Evolutionary conservation across 345 rosid genomes (phyloP).

Genomic region (Psidium friedrichsthalianum): DNA sequence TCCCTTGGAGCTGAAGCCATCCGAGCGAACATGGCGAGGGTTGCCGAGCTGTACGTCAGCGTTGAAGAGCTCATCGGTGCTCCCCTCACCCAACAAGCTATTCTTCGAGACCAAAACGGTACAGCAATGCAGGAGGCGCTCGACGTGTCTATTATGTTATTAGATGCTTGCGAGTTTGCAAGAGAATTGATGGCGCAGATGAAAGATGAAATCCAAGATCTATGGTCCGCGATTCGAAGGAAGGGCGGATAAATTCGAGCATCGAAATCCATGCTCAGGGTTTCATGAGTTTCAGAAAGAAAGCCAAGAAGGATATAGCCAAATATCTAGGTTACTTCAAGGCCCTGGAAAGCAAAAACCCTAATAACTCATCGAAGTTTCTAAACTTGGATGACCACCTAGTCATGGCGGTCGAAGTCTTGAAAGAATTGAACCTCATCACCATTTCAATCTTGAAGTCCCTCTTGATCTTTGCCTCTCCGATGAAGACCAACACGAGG

Average conservation of each 20-base stretch:
- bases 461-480: conserved; percentile 29
- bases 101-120: conserved; percentile 6
- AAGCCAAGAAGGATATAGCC: conserved; percentile 29
- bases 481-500: conserved; percentile 7
- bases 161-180: conserved; percentile 25
- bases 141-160: conserved; percentile 19
- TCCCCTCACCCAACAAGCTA: conserved; percentile 18
- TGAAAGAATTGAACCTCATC: conserved; percentile 26
- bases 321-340: conserved; percentile 31
- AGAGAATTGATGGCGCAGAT: conserved; percentile 28
- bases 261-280: conserved; percentile 20
- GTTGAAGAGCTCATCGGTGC: conserved; percentile 22
- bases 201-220: conserved; percentile 24
- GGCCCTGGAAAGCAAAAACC: conserved; percentile 14
- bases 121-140: conserved; percentile 21
- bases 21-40: conserved; percentile 17
- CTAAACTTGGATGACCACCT: conserved; percentile 9
- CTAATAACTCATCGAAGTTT: neutral
- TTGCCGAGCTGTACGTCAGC: conserved; percentile 19
- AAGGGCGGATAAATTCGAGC: conserved; percentile 14
- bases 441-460: conserved; percentile 26
- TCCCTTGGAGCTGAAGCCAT: conserved; percentile 5
- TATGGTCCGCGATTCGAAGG: conserved; percentile 38
- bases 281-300: conserved; percentile 50
- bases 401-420: conserved; percentile 5